phyloP scores from a whole-genome alignment of 2,329 filamentous ascomycete species.

The Penicillium thymicola region DNA sequence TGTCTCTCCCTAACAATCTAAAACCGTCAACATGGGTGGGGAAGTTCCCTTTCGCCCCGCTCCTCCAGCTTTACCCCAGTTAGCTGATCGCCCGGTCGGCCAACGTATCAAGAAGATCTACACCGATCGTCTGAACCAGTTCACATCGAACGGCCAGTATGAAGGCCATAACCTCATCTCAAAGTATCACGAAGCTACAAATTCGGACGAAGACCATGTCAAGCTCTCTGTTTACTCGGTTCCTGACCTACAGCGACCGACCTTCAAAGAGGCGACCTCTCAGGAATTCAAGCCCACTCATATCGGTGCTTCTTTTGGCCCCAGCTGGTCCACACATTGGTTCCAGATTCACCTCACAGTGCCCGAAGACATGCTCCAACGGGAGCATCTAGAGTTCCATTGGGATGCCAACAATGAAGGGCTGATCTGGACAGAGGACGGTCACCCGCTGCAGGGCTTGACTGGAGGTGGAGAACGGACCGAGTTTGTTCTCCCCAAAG shows the following conservation, averaged over 20 bases:
- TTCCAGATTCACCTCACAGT: constrained; percentile 80
- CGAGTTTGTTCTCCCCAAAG: constrained; percentile 85
- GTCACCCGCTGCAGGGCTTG: constrained; percentile 85
- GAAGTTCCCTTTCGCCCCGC: constrained; percentile 31
- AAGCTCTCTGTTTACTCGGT: constrained; percentile 84
- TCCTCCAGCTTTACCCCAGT: constrained; percentile 47
- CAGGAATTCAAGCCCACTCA: constrained; percentile 72
- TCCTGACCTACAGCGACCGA: constrained; percentile 72
- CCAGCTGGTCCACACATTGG: constrained; percentile 98
- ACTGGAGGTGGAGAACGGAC: constrained; percentile 84
- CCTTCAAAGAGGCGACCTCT: constrained; percentile 77
- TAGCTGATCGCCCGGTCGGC: constrained; percentile 57
- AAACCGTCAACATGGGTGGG: constrained; percentile 34
- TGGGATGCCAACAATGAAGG: constrained; percentile 96
- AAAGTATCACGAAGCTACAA: constrained; percentile 69
- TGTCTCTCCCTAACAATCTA: neutral
- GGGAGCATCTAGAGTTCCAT: constrained; percentile 86
- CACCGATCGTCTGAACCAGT: constrained; percentile 75
- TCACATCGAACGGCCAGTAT: constrained; percentile 77
- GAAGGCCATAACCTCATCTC: constrained; percentile 69
- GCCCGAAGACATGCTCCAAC: constrained; percentile 67
- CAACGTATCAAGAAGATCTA: constrained; percentile 84
- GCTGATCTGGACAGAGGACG: constrained; percentile 87
- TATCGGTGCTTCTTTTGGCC: constrained; percentile 79
- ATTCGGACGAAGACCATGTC: constrained; percentile 70